Conservation (phyloP, 768 basidiomycete genomes). For the Heimioporus sp. region DNA sequence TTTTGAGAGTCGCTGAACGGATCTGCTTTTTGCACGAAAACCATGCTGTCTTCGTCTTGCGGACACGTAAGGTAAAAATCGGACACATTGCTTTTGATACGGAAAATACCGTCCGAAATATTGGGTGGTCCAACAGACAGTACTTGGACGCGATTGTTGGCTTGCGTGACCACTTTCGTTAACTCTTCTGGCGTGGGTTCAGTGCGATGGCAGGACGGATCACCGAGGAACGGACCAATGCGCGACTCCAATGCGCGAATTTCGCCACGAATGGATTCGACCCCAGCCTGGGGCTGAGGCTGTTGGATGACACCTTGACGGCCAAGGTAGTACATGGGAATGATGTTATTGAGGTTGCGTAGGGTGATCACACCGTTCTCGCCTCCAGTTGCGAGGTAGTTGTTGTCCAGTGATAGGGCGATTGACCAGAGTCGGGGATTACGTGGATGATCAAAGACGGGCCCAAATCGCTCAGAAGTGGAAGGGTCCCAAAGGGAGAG, state of each 20-base stretch:
- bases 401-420: constrained; percentile 9
- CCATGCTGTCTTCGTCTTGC: constrained; percentile 5
- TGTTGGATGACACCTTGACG: not conserved
- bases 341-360: not conserved
- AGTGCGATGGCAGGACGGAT: not conserved
- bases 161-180: not conserved
- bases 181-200: not conserved
- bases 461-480: constrained; percentile 7
- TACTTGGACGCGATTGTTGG: not conserved
- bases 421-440: constrained; percentile 6
- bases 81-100: not conserved
- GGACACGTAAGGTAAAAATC: constrained; percentile 3
- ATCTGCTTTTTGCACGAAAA: not conserved
- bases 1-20: not conserved
- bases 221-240: not conserved
- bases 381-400: constrained; percentile 3
- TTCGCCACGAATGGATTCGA: not conserved
- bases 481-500: constrained; percentile 16
- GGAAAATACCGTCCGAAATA: constrained; percentile 2
- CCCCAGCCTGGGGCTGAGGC: not conserved
- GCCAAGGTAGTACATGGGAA: constrained; percentile 2
- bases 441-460: constrained; percentile 4
- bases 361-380: constrained; percentile 6
- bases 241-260: constrained; percentile 2
- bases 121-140: not conserved